Evolutionary conservation across 2,329 filamentous ascomycete genomes (phyloP).

Genomic region (Paecilomyces niveus): DNA sequence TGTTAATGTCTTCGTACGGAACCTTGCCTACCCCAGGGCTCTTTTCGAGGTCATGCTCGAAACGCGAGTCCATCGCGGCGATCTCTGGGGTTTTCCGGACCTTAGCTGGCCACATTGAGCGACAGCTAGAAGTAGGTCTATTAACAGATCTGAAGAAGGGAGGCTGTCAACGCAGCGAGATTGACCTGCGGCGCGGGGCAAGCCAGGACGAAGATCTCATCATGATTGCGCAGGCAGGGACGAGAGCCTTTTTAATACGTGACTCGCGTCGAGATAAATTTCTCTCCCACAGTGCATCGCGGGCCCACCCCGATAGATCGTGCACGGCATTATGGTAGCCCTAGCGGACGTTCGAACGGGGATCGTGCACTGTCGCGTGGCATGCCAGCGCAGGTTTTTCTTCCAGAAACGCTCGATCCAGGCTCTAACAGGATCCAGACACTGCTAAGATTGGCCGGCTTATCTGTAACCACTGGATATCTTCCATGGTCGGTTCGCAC

Average conservation of each 20-base stretch:
- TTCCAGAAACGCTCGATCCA: neutral
- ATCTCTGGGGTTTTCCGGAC: neutral
- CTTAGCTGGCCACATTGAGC: neutral
- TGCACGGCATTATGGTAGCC: neutral
- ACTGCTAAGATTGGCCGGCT: neutral
- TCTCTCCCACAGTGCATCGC: neutral
- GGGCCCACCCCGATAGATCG: neutral
- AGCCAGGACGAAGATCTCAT: neutral
- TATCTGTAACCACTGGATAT: neutral
- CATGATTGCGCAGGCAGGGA: neutral
- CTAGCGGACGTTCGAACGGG: neutral
- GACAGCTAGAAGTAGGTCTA: neutral
- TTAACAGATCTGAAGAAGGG: neutral
- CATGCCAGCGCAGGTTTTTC: neutral
- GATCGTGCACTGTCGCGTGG: neutral
- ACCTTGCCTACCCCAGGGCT: slow-evolving; percentile 20
- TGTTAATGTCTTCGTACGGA: slow-evolving; percentile 21
- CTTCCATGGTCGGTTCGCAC: neutral
- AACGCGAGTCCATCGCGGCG: neutral
- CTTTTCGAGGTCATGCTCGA: slow-evolving; percentile 26
- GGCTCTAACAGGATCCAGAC: neutral
- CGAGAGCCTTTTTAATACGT: neutral
- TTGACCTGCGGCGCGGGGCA: neutral
- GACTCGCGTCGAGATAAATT: neutral
- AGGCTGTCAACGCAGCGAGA: neutral